Evolutionary conservation across 495 filamentous ascomycete species (phyloP).

Genomic region (Hapsidospora chrysogenum): DNA sequence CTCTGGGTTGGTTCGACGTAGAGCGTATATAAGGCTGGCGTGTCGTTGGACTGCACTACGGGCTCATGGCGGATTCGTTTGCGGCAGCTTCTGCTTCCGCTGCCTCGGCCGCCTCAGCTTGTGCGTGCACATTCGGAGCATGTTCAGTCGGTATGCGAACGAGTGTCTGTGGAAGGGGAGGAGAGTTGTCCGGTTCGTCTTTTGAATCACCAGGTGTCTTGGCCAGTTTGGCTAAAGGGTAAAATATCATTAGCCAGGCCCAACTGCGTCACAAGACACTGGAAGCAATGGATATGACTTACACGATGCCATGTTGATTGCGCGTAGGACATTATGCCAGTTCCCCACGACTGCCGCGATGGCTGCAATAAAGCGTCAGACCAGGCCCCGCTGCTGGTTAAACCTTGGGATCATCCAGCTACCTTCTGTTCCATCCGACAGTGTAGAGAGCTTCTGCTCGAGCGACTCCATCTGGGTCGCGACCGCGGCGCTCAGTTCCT

Average conservation of each 20-base stretch:
- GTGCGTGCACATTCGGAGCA: slow-evolving; percentile 35
- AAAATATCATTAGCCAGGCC: too few species aligned
- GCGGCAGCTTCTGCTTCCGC: slow-evolving; percentile 19
- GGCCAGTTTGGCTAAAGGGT: slow-evolving; percentile 6
- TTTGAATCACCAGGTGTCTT: slow-evolving; percentile 30
- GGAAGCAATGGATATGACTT: slow-evolving; percentile 22
- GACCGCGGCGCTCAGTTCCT: slow-evolving; percentile 73
- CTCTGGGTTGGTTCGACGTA: too few species aligned
- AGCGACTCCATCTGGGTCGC: slow-evolving; percentile 84
- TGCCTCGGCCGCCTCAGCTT: slow-evolving; percentile 25
- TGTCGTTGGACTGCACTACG: slow-evolving; percentile 10
- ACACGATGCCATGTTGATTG: slow-evolving; percentile 94
- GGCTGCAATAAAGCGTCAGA: slow-evolving; percentile 29
- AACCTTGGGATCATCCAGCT: not conserved
- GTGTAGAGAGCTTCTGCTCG: slow-evolving; percentile 70
- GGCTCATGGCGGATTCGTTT: slow-evolving; percentile 17
- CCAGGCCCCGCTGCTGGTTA: not conserved
- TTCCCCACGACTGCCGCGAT: slow-evolving; percentile 86
- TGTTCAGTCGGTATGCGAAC: slow-evolving; percentile 65
- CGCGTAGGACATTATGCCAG: slow-evolving; percentile 88
- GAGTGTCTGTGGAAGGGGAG: slow-evolving; percentile 57
- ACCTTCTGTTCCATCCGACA: slow-evolving; percentile 92
- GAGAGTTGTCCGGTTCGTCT: slow-evolving; percentile 11
- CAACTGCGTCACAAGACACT: too few species aligned
- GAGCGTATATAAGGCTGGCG: too few species aligned